phyloP scores from a whole-genome alignment of 371 early-diverging fungal species.

The Smittium mucronatum region DNA sequence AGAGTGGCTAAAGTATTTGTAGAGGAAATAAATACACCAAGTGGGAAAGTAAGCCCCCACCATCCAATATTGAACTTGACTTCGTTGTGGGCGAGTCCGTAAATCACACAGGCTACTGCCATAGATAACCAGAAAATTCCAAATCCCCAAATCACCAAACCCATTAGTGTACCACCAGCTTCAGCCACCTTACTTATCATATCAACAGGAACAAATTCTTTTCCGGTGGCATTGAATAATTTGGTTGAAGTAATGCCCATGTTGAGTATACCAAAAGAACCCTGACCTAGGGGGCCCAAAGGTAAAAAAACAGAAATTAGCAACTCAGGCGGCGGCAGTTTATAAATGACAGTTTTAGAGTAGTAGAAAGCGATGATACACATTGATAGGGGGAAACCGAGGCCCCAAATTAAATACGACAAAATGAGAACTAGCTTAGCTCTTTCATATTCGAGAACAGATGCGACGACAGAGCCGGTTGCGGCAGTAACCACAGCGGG shows the following conservation, averaged over 20 bases:
- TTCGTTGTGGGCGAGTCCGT: constrained; percentile 16
- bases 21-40: constrained; percentile 30
- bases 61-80: constrained; percentile 39
- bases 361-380: constrained; percentile 34
- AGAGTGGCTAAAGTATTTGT: constrained; percentile 16
- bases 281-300: constrained; percentile 36
- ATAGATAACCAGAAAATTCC: constrained; percentile 34
- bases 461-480: constrained; percentile 34
- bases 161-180: constrained; percentile 16
- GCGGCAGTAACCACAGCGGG: constrained; percentile 36
- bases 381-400: constrained; percentile 32
- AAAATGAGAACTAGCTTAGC: constrained; percentile 25
- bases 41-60: constrained; percentile 40
- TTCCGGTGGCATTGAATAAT: constrained; percentile 16
- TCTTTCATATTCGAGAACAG: constrained; percentile 14
- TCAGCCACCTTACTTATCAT: constrained; percentile 22
- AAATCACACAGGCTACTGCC: constrained; percentile 25
- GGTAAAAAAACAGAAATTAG: constrained; percentile 37
- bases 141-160: constrained; percentile 36
- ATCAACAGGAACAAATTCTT: constrained; percentile 16
- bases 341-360: constrained; percentile 29
- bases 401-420: constrained; percentile 35
- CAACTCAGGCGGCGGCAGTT: constrained; percentile 36
- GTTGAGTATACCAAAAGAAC: constrained; percentile 36
- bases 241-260: constrained; percentile 26